Percentiles rank a stretch among this genome's conserved stretches.
phyloP scores from a whole-genome alignment of 1,284 basidiomycete species.

The Puccinia novopanici region DNA sequence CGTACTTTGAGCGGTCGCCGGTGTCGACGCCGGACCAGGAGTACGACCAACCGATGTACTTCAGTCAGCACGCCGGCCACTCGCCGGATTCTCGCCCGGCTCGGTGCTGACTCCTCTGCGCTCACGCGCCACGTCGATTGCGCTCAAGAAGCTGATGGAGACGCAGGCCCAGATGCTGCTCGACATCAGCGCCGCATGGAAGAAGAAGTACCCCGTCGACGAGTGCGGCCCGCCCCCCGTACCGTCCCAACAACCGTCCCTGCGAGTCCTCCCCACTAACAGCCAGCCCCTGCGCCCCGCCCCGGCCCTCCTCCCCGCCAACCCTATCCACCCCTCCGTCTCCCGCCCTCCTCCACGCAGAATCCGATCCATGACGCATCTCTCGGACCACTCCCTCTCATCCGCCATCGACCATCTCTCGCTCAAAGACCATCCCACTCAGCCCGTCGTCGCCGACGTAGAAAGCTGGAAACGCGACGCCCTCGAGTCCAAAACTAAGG shows the following conservation, averaged over 20 bases:
- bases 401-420: conserved; percentile 10
- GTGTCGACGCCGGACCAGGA: conserved; percentile 16
- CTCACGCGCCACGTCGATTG: conserved; percentile 20
- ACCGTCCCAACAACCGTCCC: background rate
- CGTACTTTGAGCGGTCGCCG: conserved; percentile 14
- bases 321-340: background rate
- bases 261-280: background rate
- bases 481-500: conserved; percentile 7
- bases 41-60: background rate
- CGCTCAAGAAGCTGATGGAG: conserved; percentile 23
- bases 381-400: background rate
- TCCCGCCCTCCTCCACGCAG: background rate
- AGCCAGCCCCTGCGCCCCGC: background rate
- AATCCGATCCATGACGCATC: conserved; percentile 1
- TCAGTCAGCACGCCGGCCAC: background rate
- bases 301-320: conserved; percentile 8
- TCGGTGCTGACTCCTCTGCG: background rate
- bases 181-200: conserved; percentile 22
- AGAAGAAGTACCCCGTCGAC: conserved; percentile 21
- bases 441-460: conserved; percentile 5
- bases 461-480: conserved; percentile 28
- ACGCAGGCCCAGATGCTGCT: conserved; percentile 23
- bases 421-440: background rate
- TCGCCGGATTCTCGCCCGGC: background rate
- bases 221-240: background rate